phyloP scores from a whole-genome alignment of 371 early-diverging fungal species.

The Mucor sp. region DNA sequence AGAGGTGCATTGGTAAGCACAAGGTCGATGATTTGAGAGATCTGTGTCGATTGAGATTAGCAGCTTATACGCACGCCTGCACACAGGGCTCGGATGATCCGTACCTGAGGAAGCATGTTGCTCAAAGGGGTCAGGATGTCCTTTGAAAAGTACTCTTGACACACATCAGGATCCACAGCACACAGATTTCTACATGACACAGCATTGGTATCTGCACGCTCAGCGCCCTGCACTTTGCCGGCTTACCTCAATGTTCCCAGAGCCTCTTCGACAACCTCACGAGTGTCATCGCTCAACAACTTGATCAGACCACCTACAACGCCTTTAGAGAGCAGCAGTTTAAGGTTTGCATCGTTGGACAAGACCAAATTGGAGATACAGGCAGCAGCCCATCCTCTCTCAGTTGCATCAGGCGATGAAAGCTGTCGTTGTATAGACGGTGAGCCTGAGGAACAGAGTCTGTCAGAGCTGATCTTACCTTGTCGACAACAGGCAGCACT shows the following conservation, averaged over 20 bases:
- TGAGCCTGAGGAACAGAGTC: conserved; percentile 12
- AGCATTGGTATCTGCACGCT: neutral
- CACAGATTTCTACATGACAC: conserved; percentile 57
- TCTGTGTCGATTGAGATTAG: conserved; percentile 17
- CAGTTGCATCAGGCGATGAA: conserved; percentile 64
- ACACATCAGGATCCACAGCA: conserved; percentile 61
- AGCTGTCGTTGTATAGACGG: conserved; percentile 41
- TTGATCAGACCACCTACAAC: conserved; percentile 69
- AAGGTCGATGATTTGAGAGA: conserved; percentile 44
- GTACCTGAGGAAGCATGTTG: conserved; percentile 50
- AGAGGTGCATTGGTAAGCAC: conserved; percentile 53
- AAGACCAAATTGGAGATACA: conserved; percentile 78
- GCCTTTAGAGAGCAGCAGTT: conserved; percentile 72
- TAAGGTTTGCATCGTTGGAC: conserved; percentile 62
- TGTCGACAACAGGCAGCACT: conserved; percentile 59
- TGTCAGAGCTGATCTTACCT: conserved; percentile 37
- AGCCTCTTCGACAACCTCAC: conserved; percentile 78
- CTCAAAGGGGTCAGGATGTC: conserved; percentile 66
- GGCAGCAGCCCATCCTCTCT: conserved; percentile 90
- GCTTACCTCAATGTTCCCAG: conserved; percentile 73
- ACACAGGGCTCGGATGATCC: neutral
- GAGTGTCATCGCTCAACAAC: conserved; percentile 68
- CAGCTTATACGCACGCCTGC: neutral
- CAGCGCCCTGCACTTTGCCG: neutral
- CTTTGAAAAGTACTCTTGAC: conserved; percentile 67